Evolutionary conservation across 768 basidiomycete species (phyloP).

Genomic region (Lyophyllum shimeji): DNA sequence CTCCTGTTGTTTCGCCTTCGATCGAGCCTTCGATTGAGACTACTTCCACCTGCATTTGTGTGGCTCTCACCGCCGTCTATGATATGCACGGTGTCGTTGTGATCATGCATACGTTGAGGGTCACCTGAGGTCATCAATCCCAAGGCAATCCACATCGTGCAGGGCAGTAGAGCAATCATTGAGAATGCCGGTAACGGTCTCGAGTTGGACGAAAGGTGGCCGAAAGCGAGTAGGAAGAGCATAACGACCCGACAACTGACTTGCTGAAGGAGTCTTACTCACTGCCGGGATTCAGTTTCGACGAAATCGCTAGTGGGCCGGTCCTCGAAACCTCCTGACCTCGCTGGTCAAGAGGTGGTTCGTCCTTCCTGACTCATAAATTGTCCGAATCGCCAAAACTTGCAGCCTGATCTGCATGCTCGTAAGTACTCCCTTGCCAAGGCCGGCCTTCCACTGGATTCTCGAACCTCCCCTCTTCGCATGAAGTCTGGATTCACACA

Average conservation of each 20-base stretch:
- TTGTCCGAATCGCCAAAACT: too few species aligned
- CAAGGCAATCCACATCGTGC: constrained; percentile 59
- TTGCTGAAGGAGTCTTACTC: too few species aligned
- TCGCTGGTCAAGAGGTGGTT: too few species aligned
- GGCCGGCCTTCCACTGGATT: not conserved
- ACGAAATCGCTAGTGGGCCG: too few species aligned
- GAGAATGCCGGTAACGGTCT: constrained; percentile 63
- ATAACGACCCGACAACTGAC: too few species aligned
- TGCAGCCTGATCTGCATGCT: too few species aligned
- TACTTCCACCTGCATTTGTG: constrained; percentile 26
- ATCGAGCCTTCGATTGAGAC: constrained; percentile 52
- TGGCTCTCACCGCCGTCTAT: constrained; percentile 52
- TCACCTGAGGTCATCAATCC: constrained; percentile 62
- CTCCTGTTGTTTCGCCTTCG: too few species aligned
- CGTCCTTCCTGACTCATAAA: too few species aligned
- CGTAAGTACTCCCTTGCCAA: too few species aligned
- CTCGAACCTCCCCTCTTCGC: not conserved
- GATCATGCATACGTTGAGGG: constrained; percentile 75
- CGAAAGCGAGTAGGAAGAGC: too few species aligned
- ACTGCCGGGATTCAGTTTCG: too few species aligned
- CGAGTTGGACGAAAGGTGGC: constrained; percentile 59
- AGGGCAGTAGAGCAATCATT: constrained; percentile 25
- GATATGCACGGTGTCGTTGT: constrained; percentile 77
- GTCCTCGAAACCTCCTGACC: too few species aligned
- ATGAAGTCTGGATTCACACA: not conserved